phyloP scores from a whole-genome alignment of 441 rosid species.

The Capsella rubella region DNA sequence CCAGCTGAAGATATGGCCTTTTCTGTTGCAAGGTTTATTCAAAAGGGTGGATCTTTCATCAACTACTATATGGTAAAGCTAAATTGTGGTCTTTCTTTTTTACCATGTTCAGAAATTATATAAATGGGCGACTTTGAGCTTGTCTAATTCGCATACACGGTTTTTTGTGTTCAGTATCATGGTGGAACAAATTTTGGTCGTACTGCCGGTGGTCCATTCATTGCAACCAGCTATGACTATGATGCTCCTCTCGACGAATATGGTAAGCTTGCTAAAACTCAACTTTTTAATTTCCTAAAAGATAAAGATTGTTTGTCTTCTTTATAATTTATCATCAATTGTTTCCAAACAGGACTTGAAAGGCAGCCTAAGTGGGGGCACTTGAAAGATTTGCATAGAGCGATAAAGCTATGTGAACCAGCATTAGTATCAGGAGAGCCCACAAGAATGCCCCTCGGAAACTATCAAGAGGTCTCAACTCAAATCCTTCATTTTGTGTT shows the following conservation, averaged over 20 bases:
- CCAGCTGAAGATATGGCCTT: conserved; percentile 98
- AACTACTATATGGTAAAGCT: conserved; percentile 90
- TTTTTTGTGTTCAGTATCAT: conserved; percentile 67
- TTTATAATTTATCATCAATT: background rate
- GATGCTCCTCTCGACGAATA: conserved; percentile 99
- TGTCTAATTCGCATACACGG: conserved; percentile 35
- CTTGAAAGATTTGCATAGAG: conserved; percentile 94
- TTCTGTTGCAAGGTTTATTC: conserved; percentile 93
- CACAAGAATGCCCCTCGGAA: conserved; percentile 73
- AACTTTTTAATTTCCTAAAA: background rate
- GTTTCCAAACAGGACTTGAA: conserved; percentile 59
- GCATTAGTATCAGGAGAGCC: conserved; percentile 84
- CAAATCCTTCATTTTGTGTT: background rate
- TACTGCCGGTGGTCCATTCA: conserved; percentile 99
- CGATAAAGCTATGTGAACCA: conserved; percentile 85
- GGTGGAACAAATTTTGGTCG: conserved; percentile 99
- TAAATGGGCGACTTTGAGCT: background rate
- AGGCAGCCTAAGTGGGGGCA: conserved; percentile 99
- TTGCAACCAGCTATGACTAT: conserved; percentile 95
- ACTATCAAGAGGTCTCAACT: conserved; percentile 74
- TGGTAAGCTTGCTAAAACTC: conserved; percentile 53
- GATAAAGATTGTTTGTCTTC: conserved; percentile 5
- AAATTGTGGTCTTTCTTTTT: conserved; percentile 9
- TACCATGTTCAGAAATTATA: conserved; percentile 12
- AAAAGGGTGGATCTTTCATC: conserved; percentile 93